Evolutionary conservation across 1,139 yeast genomes (phyloP).

Genomic region (Yueomyces sp.): DNA sequence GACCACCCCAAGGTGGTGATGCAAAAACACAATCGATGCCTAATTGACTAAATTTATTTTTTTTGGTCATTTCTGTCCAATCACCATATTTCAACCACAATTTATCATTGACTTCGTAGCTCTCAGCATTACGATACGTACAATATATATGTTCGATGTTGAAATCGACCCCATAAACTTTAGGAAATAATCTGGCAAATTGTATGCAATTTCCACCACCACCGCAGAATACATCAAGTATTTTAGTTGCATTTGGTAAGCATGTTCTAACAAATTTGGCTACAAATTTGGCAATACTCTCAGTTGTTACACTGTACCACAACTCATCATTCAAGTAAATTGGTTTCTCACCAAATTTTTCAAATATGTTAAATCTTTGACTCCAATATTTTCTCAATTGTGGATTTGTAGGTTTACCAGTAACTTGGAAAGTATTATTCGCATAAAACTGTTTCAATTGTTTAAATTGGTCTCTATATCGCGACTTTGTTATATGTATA

Average conservation of each 20-base stretch:
- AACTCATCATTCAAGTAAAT: conserved; percentile 60
- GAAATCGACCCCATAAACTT: conserved; percentile 57
- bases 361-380: conserved; percentile 12
- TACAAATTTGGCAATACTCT: conserved; percentile 48
- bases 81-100: conserved; percentile 41
- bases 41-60: conserved; percentile 16
- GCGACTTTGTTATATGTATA: conserved; percentile 5
- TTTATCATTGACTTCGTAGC: conserved; percentile 47
- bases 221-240: conserved; percentile 78
- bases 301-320: conserved; percentile 93
- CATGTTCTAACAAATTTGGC: conserved; percentile 46
- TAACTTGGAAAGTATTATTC: conserved; percentile 4
- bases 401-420: not conserved
- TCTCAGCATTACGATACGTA: conserved; percentile 57
- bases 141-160: conserved; percentile 50
- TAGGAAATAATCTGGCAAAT: conserved; percentile 47
- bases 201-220: conserved; percentile 93
- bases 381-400: conserved; percentile 16
- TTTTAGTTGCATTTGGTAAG: conserved; percentile 33
- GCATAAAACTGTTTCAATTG: conserved; percentile 3
- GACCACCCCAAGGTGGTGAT: conserved; percentile 99
- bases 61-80: conserved; percentile 35
- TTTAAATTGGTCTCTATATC: conserved; percentile 6
- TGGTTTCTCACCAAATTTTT: conserved; percentile 42
- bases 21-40: conserved; percentile 57